Percentiles rank a stretch among this genome's conserved stretches.
These are phyloP conservation scores for Bipolaris cookei DNA, from an alignment of 2,329 filamentous ascomycete species.

Conservation along the genomic window DNA sequence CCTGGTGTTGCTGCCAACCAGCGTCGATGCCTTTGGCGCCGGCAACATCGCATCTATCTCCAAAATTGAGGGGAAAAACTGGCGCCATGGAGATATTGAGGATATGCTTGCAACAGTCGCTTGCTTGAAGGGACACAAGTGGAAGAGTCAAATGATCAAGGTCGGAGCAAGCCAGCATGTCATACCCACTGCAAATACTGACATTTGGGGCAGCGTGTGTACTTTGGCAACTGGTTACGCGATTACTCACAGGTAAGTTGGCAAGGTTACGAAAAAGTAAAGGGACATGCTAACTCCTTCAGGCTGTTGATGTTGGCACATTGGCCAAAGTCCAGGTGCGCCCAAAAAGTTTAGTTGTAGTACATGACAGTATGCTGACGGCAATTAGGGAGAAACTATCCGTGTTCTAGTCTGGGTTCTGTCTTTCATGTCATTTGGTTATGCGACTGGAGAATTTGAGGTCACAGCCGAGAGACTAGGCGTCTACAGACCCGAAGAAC, in stretches of 20 bases:
- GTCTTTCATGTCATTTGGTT: conserved; percentile 63
- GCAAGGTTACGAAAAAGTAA: conserved; percentile 26
- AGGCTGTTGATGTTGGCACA: conserved; percentile 63
- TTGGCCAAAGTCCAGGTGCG: conserved; percentile 57
- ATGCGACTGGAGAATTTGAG: conserved; percentile 63
- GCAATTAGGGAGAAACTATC: conserved; percentile 55
- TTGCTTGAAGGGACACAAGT: conserved; percentile 53
- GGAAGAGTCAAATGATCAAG: conserved; percentile 56
- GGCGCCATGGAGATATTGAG: conserved; percentile 61
- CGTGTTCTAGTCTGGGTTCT: conserved; percentile 62
- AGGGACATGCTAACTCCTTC: conserved; percentile 47
- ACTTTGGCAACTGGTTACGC: conserved; percentile 56
- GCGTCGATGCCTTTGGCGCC: conserved; percentile 54
- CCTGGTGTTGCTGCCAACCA: conserved; percentile 46
- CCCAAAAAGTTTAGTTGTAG: background rate
- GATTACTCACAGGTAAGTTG: conserved; percentile 61
- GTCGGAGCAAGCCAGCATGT: conserved; percentile 18
- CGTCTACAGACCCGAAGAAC: conserved; percentile 58
- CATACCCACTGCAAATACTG: conserved; percentile 14
- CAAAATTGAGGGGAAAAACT: conserved; percentile 56
- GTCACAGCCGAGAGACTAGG: conserved; percentile 61
- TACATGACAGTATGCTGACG: conserved; percentile 27
- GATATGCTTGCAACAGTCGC: conserved; percentile 58
- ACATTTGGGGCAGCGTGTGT: conserved; percentile 43
- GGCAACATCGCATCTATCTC: conserved; percentile 54